phyloP scores from a whole-genome alignment of 495 filamentous ascomycete genomes.

The Xylaria scruposa region DNA sequence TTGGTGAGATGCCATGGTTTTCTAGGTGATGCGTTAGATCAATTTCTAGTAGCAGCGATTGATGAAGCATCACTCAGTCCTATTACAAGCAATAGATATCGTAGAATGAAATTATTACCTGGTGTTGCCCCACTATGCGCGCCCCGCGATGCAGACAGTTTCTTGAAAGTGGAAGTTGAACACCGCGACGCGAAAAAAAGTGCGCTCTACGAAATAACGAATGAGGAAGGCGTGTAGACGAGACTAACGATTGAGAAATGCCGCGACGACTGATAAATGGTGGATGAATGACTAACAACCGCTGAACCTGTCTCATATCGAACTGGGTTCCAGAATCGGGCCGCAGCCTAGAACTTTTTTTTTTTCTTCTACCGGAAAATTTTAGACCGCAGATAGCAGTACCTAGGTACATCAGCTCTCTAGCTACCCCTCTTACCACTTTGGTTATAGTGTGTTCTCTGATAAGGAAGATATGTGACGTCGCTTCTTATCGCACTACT shows the following conservation, averaged over 20 bases:
- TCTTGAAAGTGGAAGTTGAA: conserved; percentile 1
- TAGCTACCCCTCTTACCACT: conserved; percentile 40
- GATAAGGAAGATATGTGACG: conserved; percentile 22
- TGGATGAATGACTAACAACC: conserved; percentile 10
- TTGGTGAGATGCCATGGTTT: conserved; percentile 47
- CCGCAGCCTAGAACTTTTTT: background rate
- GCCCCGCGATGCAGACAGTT: conserved; percentile 12
- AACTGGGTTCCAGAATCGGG: conserved; percentile 11
- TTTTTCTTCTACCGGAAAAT: conserved; percentile 2
- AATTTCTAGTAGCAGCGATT: background rate
- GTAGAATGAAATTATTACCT: conserved; percentile 17
- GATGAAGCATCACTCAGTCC: background rate
- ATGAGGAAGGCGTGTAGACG: background rate
- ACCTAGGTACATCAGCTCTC: conserved; percentile 15
- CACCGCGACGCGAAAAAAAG: background rate
- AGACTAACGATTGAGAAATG: background rate
- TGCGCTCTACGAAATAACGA: background rate
- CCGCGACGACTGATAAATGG: background rate
- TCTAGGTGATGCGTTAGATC: conserved; percentile 5
- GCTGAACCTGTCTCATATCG: background rate
- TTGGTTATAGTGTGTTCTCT: conserved; percentile 8
- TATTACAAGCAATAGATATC: background rate
- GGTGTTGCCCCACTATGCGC: conserved; percentile 16
- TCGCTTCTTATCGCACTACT: background rate
- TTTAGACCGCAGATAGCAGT: conserved; percentile 1